Evolutionary conservation across 2,329 filamentous ascomycete species (phyloP).

Genomic region (Curvularia sp.): DNA sequence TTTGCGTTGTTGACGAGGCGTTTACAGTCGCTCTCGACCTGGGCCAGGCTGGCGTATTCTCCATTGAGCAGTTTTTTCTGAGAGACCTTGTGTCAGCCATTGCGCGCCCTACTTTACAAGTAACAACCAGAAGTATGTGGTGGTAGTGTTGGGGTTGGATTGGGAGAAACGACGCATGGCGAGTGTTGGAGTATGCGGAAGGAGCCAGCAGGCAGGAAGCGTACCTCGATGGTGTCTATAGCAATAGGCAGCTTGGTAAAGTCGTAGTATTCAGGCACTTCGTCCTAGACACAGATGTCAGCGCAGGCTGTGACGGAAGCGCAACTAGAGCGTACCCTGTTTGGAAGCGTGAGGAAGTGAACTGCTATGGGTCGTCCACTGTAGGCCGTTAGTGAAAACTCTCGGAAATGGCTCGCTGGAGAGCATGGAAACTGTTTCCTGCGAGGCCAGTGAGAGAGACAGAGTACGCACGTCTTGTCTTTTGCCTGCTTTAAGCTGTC

Average conservation of each 20-base stretch:
- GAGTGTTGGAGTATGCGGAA: neutral
- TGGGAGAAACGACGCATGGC: neutral
- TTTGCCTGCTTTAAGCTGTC: slow-evolving; percentile 76
- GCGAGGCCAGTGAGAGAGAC: slow-evolving; percentile 6
- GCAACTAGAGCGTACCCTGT: slow-evolving; percentile 53
- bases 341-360: slow-evolving; percentile 76
- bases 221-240: slow-evolving; percentile 74
- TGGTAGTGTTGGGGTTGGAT: neutral
- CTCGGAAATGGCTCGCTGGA: neutral
- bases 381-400: slow-evolving; percentile 35
- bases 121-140: neutral
- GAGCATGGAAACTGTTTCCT: neutral
- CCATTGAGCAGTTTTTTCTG: slow-evolving; percentile 70
- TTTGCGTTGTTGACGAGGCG: slow-evolving; percentile 89
- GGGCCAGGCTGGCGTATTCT: slow-evolving; percentile 73
- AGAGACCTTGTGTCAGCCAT: slow-evolving; percentile 3
- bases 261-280: slow-evolving; percentile 78
- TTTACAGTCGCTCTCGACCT: slow-evolving; percentile 85
- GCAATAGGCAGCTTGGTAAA: slow-evolving; percentile 80
- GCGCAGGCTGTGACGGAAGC: slow-evolving; percentile 17
- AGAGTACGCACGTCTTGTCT: slow-evolving; percentile 76
- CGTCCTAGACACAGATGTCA: slow-evolving; percentile 53
- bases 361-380: slow-evolving; percentile 75
- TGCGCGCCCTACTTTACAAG: neutral
- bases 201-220: slow-evolving; percentile 15